Evolutionary conservation across 768 basidiomycete genomes (phyloP), one percentile per base, ranked within the genome.

Genomic region (Tephrocybe sp.): DNA sequence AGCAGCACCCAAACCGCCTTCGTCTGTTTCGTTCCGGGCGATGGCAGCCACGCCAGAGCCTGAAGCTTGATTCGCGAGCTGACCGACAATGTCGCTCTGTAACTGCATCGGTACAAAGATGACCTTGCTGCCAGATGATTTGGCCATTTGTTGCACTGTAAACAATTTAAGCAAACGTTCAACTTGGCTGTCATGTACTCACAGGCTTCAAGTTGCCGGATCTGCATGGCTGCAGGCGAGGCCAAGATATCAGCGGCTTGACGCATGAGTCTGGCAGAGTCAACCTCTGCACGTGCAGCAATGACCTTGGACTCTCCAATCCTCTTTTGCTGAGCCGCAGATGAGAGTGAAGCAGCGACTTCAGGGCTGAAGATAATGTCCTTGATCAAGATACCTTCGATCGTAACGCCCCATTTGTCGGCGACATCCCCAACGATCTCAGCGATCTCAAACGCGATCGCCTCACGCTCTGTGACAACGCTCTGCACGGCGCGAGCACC

Each of bases 221-320:
- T 98, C 70, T 97, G 94, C 93, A 98, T 97, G 48, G 96, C 96
- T 18, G 96, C 95, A 8, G 93, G 93, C 10, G 86, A 90, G 18
- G 93, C 92, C 62, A 93, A 74, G 62, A 96, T 97, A 69, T 97
- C 94, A 47, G 94, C 94, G 11, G 95, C 95, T 68, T 96, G 93
- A 54, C 95, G 82, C 95, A 98, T 98, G 66, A 98, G 82, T 61
- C 92, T 83, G 23, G 94, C 93, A 30, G 93, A 78, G 67, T 97
- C 95, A 58, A 98, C 95, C 73, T 97, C 95, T 12, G 95, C 96
- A 52, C 93, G 84, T 1, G 93, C 94, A 47, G 93, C 92, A 61
- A 97, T 96, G 66, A 96, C 91, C 72, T 98, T 98, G 63, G 85
- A 86, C 73, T 98, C 96, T 70, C 94, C 96, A 53, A 98, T 85